Conservation (phyloP, 176 grass and related monocot genomes). For the Hordeum vulgare region DNA sequence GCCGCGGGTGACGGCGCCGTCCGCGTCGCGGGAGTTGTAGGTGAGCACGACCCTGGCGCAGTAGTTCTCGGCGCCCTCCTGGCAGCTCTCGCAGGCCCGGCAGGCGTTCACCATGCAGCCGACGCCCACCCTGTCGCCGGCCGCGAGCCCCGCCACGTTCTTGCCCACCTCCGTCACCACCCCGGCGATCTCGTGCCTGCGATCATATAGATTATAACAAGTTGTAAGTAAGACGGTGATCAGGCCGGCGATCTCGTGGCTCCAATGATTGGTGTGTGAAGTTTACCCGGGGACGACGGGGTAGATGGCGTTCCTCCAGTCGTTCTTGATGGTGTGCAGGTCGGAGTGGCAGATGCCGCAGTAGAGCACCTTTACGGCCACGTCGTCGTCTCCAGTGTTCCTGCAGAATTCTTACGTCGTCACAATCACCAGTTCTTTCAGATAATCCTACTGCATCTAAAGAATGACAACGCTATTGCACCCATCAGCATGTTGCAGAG, state of each 20-base stretch:
- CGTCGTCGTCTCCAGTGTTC: constrained; percentile 69
- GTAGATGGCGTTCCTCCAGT: constrained; percentile 59
- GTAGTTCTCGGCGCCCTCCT: constrained; percentile 39
- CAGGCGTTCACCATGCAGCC: constrained; percentile 65
- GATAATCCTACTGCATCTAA: neutral
- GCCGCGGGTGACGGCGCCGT: constrained; percentile 38
- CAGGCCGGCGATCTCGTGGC: neutral
- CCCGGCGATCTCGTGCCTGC: constrained; percentile 58
- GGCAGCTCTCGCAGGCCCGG: constrained; percentile 40
- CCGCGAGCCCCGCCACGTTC: constrained; percentile 38
- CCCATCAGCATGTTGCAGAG: neutral
- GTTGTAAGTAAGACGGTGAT: too few species aligned
- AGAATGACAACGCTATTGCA: neutral
- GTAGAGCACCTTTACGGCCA: constrained; percentile 70
- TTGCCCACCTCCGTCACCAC: constrained; percentile 43
- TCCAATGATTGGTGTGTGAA: neutral
- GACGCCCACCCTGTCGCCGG: constrained; percentile 45
- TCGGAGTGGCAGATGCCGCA: constrained; percentile 89
- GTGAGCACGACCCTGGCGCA: constrained; percentile 42
- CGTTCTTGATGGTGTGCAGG: constrained; percentile 76
- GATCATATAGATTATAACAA: too few species aligned
- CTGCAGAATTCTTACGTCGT: constrained; percentile 17
- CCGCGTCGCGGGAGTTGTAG: constrained; percentile 48
- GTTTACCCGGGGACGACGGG: constrained; percentile 68
- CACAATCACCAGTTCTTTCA: neutral